Percentiles rank a stretch among this genome's conserved stretches.
phyloP scores from a whole-genome alignment of 306 rosid genomes.

The Pterocarpus macrocarpus region DNA sequence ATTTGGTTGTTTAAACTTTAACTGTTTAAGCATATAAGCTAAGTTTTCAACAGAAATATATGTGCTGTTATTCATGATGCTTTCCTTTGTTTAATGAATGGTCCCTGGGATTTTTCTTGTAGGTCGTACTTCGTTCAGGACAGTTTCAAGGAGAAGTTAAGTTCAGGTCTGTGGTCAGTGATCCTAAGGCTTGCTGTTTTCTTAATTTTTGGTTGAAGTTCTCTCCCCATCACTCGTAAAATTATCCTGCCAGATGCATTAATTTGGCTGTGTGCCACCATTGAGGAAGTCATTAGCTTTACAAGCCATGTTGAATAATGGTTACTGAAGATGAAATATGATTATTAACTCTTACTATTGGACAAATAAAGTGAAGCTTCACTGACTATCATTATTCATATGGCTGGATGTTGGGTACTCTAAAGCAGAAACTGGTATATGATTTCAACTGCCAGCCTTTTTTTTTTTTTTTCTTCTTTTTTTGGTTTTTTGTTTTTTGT shows the following conservation, averaged over 20 bases:
- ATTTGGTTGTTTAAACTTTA: neutral
- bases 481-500: no score
- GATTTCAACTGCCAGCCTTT: neutral
- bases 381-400: slow-evolving; percentile 12
- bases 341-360: neutral
- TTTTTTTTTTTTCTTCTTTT: no score
- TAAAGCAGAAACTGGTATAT: no score
- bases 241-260: neutral
- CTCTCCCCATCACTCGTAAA: slow-evolving; percentile 14
- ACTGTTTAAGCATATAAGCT: neutral
- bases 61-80: slow-evolving; percentile 11
- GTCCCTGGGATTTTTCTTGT: slow-evolving; percentile 47
- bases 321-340: slow-evolving; percentile 1
- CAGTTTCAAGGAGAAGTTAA: slow-evolving; percentile 88
- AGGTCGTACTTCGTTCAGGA: slow-evolving; percentile 79
- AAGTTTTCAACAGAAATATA: neutral
- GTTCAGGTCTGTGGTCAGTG: slow-evolving; percentile 73
- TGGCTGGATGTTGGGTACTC: slow-evolving; percentile 19
- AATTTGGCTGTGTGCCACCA: slow-evolving; percentile 16
- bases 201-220: neutral
- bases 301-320: slow-evolving; percentile 3
- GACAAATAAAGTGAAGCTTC: slow-evolving; percentile 18
- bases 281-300: slow-evolving; percentile 12
- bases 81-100: slow-evolving; percentile 39
- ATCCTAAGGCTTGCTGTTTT: slow-evolving; percentile 44